Evolutionary conservation across 352 stramenopile species (phyloP).

Genomic region (Pelagophyceae sp.): DNA sequence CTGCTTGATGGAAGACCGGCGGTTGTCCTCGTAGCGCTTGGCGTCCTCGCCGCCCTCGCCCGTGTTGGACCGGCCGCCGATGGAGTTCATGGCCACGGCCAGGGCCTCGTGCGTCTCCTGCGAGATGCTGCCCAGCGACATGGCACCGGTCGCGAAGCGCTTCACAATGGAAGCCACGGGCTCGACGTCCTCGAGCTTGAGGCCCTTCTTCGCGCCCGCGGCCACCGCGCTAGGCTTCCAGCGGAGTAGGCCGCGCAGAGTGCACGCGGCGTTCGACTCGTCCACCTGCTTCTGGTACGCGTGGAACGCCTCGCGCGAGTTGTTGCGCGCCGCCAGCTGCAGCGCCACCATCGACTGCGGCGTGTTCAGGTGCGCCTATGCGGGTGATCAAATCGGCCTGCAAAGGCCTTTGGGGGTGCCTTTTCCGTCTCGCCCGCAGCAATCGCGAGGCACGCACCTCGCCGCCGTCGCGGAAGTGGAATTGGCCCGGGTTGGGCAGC

Average conservation of each 20-base stretch:
- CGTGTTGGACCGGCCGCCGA: conserved; percentile 86
- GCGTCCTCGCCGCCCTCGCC: conserved; percentile 88
- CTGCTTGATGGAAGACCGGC: conserved; percentile 85
- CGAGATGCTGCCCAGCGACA: conserved; percentile 89
- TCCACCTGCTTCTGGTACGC: conserved; percentile 81
- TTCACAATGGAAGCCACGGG: conserved; percentile 83
- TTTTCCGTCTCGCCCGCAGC: too few relatives aligned
- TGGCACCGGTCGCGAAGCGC: conserved; percentile 87
- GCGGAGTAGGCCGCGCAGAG: conserved; percentile 82
- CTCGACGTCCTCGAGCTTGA: conserved; percentile 84
- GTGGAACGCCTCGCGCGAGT: conserved; percentile 82
- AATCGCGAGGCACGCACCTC: too few relatives aligned
- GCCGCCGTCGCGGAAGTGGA: conserved; percentile 83
- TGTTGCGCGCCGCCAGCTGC: conserved; percentile 77
- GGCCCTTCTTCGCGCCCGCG: conserved; percentile 44
- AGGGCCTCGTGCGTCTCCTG: conserved; percentile 88
- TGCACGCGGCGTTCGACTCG: conserved; percentile 72
- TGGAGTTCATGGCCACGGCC: conserved; percentile 83
- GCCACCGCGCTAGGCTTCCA: conserved; percentile 75
- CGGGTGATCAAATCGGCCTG: too few relatives aligned
- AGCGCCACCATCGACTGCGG: conserved; percentile 84
- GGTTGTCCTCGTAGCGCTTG: conserved; percentile 63
- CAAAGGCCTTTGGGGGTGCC: too few relatives aligned
- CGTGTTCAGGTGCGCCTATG: conserved; percentile 91
- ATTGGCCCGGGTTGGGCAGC: conserved; percentile 86